Evolutionary conservation across 2,329 filamentous ascomycete species (phyloP), one percentile per base, ranked within the genome.

Genomic region (Lecanosticta acicola): DNA sequence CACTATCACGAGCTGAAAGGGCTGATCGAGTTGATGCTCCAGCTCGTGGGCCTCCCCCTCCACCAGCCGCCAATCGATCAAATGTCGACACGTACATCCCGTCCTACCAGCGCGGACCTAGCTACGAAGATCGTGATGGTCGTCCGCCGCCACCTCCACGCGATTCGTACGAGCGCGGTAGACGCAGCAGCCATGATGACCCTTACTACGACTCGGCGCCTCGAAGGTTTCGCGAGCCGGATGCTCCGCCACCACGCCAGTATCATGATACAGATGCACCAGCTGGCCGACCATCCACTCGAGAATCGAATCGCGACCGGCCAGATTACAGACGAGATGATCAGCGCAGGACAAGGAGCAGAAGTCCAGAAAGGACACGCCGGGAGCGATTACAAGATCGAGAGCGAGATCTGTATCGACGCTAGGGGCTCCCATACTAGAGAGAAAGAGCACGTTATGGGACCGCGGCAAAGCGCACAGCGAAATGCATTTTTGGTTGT

Each of bases 51-150:
- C 46, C 41, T 13, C 26, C 45, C 14, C 38, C 45, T 13, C 39
- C 53, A 32, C 41, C 48, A 32, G 45, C 49, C 26, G 43, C 49
- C 16, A 40, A 49, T 16, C 39, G 49, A 39, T 42, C 53, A 9
- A 59, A 61, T 42, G 59, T 59, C 5, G 71, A 74, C 48, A 71
- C 66, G 0, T 74, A 74, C 51, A 70, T 73, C 20, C 71, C 71
- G 1, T 65, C 64, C 37, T 74, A 73, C 46, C 52, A 55, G 29
- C 42, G 51, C 29, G 54, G 54, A 14, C 39, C 32, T 14, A 24
- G 45, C 14, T 41, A 43, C 33, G 45, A 45, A 14, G 33, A 33
- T 18, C 16, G 41, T 46, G 56, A 26, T 35, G 11, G 7, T 11
- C 24, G 24, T 11, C 24, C 11, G 5, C 51, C 37, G 39, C 51